Percentiles rank a stretch among this genome's conserved stretches.
Conservation (phyloP, 768 basidiomycete species). For the Boletellus ananas region DNA sequence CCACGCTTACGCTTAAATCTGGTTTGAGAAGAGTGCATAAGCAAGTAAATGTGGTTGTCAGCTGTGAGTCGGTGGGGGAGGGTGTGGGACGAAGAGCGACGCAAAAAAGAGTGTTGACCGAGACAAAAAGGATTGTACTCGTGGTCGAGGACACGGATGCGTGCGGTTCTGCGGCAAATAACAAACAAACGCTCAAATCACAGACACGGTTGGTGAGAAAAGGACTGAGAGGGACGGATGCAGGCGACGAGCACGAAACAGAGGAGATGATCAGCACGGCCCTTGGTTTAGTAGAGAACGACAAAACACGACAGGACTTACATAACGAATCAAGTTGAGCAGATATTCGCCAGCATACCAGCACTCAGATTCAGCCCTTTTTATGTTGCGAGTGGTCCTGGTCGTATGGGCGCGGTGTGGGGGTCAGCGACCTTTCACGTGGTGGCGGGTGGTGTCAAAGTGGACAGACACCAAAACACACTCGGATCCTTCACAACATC, state of each 20-base stretch:
- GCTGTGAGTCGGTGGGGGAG: constrained; percentile 17
- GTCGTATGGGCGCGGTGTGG: constrained; percentile 20
- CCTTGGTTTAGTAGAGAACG: constrained; percentile 15
- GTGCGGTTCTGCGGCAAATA: constrained; percentile 21
- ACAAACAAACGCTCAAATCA: constrained; percentile 34
- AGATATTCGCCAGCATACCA: constrained; percentile 29
- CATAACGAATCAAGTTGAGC: constrained; percentile 31
- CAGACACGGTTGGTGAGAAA: constrained; percentile 19
- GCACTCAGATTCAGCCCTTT: constrained; percentile 29
- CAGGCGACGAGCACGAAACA: constrained; percentile 19
- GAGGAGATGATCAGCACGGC: constrained; percentile 21
- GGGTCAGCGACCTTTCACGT: constrained; percentile 25
- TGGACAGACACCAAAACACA: constrained; percentile 24
- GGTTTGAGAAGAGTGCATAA: constrained; percentile 37
- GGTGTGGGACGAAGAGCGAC: constrained; percentile 17
- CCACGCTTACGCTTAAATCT: constrained; percentile 50
- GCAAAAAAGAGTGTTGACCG: constrained; percentile 27
- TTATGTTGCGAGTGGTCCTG: constrained; percentile 20
- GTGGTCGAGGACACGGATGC: constrained; percentile 21
- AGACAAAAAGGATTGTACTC: constrained; percentile 26
- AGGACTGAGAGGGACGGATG: constrained; percentile 19
- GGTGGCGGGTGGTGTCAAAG: constrained; percentile 29
- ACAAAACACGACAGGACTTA: constrained; percentile 31
- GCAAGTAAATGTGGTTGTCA: constrained; percentile 19
- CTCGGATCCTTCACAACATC: constrained; percentile 28